Base-by-base conservation (phyloP, 768 basidiomycete species). In the Lentinula raphanica region DNA sequence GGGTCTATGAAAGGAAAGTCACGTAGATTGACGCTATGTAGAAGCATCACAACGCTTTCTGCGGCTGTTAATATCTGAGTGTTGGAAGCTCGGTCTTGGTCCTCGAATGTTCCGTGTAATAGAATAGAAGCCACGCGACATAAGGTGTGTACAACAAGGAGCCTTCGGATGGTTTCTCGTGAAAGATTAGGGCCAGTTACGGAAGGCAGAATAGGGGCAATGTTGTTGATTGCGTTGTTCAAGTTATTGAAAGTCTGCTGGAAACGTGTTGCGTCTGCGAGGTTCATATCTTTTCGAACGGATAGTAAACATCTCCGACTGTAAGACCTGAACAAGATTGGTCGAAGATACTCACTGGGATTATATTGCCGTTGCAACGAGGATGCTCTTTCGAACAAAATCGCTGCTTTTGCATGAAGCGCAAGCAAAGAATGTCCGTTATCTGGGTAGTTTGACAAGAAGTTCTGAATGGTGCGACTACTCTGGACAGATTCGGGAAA, bases 1-100 rank as follows among this genome's bases (percentile, higher is more conserved):
- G 63, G 60, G 50, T 64, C 63, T 23, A 64, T 56, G 39, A 56
- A 62, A 12, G 42, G 56, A 12, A 64, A 46, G 13, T 58, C 61
- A 29, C 17, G 29, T 17, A 64, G 36, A 29, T 64, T 54, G 1
- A 54, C 48, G 23, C 55, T 49, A 1, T 45, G 50, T 8, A 62
- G 23, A 19, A 60, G 54, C 23, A 31, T 42, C 23, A 62, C 61
- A 40, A 64, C 35, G 4, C 57, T 50, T 54, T 51, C 46, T 13
- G 63, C 60, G 1, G 63, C 58, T 7, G 42, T 17, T 17, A 46
- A 3, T 3, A 56, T 40, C 29, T 61, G 59, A 3, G 42, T 23
- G 1, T 56, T 59, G 3, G 60, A 64, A 1, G 25, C 23, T 8
- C n/a, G 42, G 8, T 55, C 45, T 27, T 27, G 56, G 6, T 59